Conservation (phyloP, 2,329 filamentous ascomycete species). For the Epichloe elymi region DNA sequence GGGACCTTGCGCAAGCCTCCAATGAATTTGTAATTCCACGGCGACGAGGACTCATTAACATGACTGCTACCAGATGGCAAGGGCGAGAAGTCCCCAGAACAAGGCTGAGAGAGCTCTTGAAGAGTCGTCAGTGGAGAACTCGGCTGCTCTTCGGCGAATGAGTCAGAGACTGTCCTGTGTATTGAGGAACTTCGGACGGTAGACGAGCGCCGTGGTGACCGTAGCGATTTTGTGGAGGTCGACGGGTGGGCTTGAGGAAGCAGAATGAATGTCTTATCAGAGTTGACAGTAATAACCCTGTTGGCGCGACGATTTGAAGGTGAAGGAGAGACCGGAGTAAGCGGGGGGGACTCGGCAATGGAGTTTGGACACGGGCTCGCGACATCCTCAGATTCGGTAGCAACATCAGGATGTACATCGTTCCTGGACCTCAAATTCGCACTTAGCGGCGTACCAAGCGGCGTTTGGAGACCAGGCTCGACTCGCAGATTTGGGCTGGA, state of each 20-base stretch:
- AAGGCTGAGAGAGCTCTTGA: slow-evolving; percentile 21
- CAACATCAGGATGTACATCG: not conserved
- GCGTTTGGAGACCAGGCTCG: not conserved
- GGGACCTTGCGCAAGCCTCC: slow-evolving; percentile 41
- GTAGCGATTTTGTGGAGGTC: slow-evolving; percentile 18
- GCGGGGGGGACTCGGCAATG: not conserved
- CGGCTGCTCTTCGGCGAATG: slow-evolving; percentile 30
- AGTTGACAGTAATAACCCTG: slow-evolving; percentile 35
- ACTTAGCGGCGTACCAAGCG: not conserved
- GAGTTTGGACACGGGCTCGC: not conserved
- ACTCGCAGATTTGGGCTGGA: not conserved
- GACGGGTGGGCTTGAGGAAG: slow-evolving; percentile 20
- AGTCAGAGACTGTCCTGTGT: slow-evolving; percentile 13
- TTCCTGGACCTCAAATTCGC: not conserved
- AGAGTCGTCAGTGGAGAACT: slow-evolving; percentile 37
- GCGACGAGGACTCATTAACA: slow-evolving; percentile 18
- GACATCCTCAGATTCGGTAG: not conserved
- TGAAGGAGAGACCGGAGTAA: slow-evolving; percentile 12
- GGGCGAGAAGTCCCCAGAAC: slow-evolving; percentile 4
- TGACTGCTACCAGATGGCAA: slow-evolving; percentile 10
- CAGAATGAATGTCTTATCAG: slow-evolving; percentile 47
- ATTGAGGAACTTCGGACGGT: slow-evolving; percentile 34
- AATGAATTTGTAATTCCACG: slow-evolving; percentile 41
- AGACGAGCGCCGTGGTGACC: slow-evolving; percentile 30
- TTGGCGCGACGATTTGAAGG: slow-evolving; percentile 15